Conservation (phyloP, 2,329 filamentous ascomycete genomes). For the Pseudopyricularia javanii region DNA sequence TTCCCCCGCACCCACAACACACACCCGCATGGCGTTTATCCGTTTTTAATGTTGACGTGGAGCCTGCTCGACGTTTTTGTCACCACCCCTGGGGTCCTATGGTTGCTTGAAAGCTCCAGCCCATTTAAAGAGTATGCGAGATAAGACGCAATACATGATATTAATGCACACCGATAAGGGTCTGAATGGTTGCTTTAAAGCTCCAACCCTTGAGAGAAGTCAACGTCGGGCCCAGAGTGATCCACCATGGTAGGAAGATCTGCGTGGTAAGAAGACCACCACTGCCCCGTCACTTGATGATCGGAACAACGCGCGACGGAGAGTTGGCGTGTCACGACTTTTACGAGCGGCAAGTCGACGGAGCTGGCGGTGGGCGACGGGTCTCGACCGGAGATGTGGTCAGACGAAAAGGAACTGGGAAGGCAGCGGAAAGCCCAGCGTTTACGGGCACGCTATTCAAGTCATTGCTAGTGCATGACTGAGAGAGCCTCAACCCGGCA, state of each 20-base stretch:
- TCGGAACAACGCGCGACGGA: background rate
- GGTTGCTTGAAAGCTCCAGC: conserved; percentile 57
- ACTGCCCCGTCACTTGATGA: background rate
- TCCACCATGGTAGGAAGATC: background rate
- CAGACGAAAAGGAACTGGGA: background rate
- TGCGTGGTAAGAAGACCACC: background rate
- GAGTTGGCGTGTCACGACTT: background rate
- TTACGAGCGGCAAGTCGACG: background rate
- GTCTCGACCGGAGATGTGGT: background rate
- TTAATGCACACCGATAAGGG: conserved; percentile 19
- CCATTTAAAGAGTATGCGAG: conserved; percentile 20
- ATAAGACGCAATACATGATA: conserved; percentile 6
- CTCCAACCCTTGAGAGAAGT: conserved; percentile 25
- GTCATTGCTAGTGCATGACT: background rate
- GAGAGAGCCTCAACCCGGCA: background rate
- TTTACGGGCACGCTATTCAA: background rate
- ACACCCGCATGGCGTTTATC: conserved; percentile 6
- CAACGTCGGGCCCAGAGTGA: background rate
- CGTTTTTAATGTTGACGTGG: conserved; percentile 11
- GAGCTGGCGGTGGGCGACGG: background rate
- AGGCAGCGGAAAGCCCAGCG: background rate
- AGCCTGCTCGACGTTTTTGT: background rate
- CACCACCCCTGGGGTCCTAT: conserved; percentile 31
- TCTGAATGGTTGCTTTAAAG: conserved; percentile 37
- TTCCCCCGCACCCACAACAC: background rate